A percentile compares a stretch with the other conserved stretches of the same genome.
These are phyloP conservation scores for Pseudopyrenochaeta lycopersici DNA, from an alignment of 2,329 filamentous ascomycete genomes.

Conservation along the genomic window DNA sequence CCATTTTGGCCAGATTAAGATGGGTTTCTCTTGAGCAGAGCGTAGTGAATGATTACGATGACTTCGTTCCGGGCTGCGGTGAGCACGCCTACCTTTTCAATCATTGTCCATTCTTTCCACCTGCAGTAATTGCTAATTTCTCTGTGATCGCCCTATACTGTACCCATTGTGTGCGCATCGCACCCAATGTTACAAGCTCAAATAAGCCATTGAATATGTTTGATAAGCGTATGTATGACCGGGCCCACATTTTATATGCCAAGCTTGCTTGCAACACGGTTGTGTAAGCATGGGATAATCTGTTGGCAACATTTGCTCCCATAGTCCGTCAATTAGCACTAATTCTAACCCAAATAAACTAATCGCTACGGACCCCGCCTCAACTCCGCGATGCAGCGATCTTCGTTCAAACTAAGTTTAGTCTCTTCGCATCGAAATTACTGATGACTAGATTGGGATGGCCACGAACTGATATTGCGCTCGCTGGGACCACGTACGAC, in stretches of 20 bases:
- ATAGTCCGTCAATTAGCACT: constrained; percentile 37
- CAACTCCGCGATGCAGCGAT: constrained; percentile 6
- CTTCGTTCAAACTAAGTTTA: not conserved
- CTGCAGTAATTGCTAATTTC: constrained; percentile 20
- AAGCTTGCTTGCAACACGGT: constrained; percentile 6
- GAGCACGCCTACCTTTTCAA: not conserved
- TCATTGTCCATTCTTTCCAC: constrained; percentile 1
- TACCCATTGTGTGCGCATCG: not conserved
- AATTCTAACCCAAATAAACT: constrained; percentile 19
- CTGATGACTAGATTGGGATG: constrained; percentile 8
- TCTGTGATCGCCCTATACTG: not conserved
- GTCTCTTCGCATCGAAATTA: constrained; percentile 8
- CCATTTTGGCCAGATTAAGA: constrained; percentile 10
- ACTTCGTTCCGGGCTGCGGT: not conserved
- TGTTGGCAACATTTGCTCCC: not conserved
- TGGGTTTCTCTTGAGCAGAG: not conserved
- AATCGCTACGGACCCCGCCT: constrained; percentile 20
- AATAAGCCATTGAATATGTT: constrained; percentile 27
- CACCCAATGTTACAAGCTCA: constrained; percentile 3
- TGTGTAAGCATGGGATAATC: constrained; percentile 45
- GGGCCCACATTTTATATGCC: constrained; percentile 1
- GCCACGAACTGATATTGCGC: not conserved
- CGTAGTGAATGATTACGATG: not conserved
- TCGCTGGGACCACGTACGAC: not conserved
- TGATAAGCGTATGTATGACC: constrained; percentile 24